Evolutionary conservation across 2,329 filamentous ascomycete genomes (phyloP).

Genomic region (Fusarium goolgardi): DNA sequence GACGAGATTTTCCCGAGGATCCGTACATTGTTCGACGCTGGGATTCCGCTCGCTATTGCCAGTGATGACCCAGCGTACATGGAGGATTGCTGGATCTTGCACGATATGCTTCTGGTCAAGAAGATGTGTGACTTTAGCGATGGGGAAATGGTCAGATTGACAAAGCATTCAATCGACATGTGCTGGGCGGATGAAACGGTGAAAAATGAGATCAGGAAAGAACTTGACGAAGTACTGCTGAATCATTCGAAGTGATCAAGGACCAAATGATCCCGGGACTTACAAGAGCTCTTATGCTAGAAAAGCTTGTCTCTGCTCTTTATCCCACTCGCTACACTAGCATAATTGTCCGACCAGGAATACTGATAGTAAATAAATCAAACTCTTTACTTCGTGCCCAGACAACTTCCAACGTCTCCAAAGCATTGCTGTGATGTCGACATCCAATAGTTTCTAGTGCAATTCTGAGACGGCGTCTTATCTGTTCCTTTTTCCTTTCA

Average conservation of each 20-base stretch:
- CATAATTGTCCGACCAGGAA: constrained; percentile 11
- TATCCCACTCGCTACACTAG: neutral
- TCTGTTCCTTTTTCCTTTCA: neutral
- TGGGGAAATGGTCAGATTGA: constrained; percentile 56
- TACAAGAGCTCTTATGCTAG: neutral
- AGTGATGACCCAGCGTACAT: constrained; percentile 81
- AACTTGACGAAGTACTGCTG: neutral
- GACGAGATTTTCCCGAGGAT: constrained; percentile 62
- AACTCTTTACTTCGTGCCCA: neutral
- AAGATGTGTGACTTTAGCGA: constrained; percentile 22
- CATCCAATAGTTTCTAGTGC: constrained; percentile 11
- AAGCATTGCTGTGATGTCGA: constrained; percentile 28
- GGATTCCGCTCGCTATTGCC: constrained; percentile 75
- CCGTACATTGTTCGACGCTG: constrained; percentile 67
- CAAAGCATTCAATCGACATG: constrained; percentile 58
- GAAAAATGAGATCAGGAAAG: neutral
- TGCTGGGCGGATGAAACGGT: constrained; percentile 54
- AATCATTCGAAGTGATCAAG: neutral
- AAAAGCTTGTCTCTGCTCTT: too few species aligned
- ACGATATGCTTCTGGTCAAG: constrained; percentile 50
- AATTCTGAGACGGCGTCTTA: neutral
- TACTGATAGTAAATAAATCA: neutral
- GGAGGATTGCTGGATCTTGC: constrained; percentile 64
- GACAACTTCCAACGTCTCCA: neutral
- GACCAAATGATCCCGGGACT: too few species aligned